A percentile compares a stretch with the other conserved stretches of the same genome.
These are phyloP conservation scores for Cercospora sp. DNA, from an alignment of 2,329 filamentous ascomycete genomes.

Conservation along the genomic window DNA sequence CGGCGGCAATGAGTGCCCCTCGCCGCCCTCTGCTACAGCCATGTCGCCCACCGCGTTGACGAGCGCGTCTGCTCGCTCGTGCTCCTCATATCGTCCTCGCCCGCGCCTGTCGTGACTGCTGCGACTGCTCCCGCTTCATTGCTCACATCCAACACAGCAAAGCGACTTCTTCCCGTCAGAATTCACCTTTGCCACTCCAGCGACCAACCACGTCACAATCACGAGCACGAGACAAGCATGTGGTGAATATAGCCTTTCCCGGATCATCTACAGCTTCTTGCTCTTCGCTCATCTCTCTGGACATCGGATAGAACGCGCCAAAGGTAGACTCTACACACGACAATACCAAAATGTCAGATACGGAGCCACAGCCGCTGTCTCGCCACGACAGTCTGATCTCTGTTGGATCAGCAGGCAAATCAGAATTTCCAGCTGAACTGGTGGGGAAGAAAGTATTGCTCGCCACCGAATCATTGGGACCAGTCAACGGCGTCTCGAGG, in stretches of 20 bases:
- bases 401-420: conserved; percentile 2
- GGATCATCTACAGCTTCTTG: background rate
- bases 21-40: conserved; percentile 9
- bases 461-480: conserved; percentile 70
- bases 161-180: background rate
- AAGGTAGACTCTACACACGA: background rate
- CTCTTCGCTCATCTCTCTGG: background rate
- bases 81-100: background rate
- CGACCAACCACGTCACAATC: conserved; percentile 3
- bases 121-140: background rate
- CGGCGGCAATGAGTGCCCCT: conserved; percentile 4
- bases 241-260: background rate
- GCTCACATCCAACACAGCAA: background rate
- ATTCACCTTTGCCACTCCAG: background rate
- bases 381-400: conserved; percentile 14
- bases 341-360: background rate
- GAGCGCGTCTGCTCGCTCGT: background rate
- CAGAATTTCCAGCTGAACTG: conserved; percentile 49
- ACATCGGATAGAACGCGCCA: background rate
- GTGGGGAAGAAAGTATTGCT: conserved; percentile 63
- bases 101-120: background rate
- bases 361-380: background rate
- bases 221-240: background rate
- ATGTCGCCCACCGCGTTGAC: background rate
- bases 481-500: conserved; percentile 71